Base-by-base conservation (phyloP, 352 stramenopile species). In the Globisporangium splendens region DNA sequence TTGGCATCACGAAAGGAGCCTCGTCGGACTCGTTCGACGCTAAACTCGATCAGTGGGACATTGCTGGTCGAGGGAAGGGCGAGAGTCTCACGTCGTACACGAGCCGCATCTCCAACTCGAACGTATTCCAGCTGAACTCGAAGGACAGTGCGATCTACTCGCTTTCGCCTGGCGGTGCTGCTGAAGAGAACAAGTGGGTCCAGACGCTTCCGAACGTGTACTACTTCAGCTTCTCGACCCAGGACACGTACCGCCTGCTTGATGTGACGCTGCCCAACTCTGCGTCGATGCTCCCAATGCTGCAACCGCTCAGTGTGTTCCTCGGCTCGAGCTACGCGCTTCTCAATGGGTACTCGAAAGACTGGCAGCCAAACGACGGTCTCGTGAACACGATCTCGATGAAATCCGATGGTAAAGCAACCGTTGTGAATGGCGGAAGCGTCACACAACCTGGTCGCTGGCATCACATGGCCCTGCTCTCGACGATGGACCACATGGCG, bases 21-120 rank as follows among this genome's bases (percentile, higher is more conserved):
- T 43, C 55, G 11, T 55, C 33, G 15, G 68, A 49, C 17, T n/a
- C 68, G 8, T 73, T 59, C 49, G 59, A 73, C 53, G 43, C 48
- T 42, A 73, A 77, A 54, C 59, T 77, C 8, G 65, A 77, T 55
- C 69, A 77, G 59, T 77, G 58, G 58, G 56, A 56, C 13, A 47
- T 73, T 28, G 38, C 44, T 13, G 38, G 54, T 2, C 54, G 52
- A 18, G 15, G 46, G 22, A 35, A 31, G 12, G 55, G 41, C 18
- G 65, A 77, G 53, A 59, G 38, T 7, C 46, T 77, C 15, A 62
- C 38, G 24, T 52, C 57, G 13, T 77, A 77, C 65, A 17, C 66
- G 18, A 64, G 65, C 43, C 69, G 69, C 38, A 20, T 65, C 15
- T 63, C 62, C 17, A 17, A 18, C 20, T 72, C 64, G 49, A 41